Evolutionary conservation across 1,284 basidiomycete species (phyloP), one percentile per base, ranked within the genome.

Genomic region (Sporisorium reilianum): DNA sequence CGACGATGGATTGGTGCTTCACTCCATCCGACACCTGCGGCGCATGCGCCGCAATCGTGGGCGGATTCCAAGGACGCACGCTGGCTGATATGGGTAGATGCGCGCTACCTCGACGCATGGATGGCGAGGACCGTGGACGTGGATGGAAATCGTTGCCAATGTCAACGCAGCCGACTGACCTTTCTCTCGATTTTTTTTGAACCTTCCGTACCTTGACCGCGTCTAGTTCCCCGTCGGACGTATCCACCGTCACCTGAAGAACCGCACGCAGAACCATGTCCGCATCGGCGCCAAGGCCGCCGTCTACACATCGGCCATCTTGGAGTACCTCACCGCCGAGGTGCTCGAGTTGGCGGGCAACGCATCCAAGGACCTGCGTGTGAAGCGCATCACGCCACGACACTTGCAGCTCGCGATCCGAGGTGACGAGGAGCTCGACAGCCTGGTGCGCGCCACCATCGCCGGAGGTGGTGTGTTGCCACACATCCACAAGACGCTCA

Each of bases 371-470:
- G 95, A 98, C 87, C 89, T 97, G 40, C 90, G 92, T 57, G 94
- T 97, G 46, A 97, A 97, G 87, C 93, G 96, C 85, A 97, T 98
- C 85, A 97, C 94, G 0, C 95, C 95, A 22, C 92, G 93, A 76
- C 94, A 95, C 86, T 86, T 95, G 78, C 93, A 95, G 85, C 89
- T 95, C 28, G 94, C 95, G 34, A 97, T 98, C 78, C 93, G 95
- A 71, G 95, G 95, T 54, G 96, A 98, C 85, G 95, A 97, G 84
- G 95, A 93, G 82, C 89, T 95, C 10, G 87, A 88, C 81, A 82
- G 86, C 40, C 81, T 88, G 59, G 87, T 89, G 69, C 84, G 87
- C 58, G 88, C 88, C 46, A 88, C 88, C 41, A 89, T 89, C 64
- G 87, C 88, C 16, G 93, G 93, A 68, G 92, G 92, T 87, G 94